Evolutionary conservation across 805 yeast genomes (phyloP).

Genomic region (Kodamaea kaohsiungensis): DNA sequence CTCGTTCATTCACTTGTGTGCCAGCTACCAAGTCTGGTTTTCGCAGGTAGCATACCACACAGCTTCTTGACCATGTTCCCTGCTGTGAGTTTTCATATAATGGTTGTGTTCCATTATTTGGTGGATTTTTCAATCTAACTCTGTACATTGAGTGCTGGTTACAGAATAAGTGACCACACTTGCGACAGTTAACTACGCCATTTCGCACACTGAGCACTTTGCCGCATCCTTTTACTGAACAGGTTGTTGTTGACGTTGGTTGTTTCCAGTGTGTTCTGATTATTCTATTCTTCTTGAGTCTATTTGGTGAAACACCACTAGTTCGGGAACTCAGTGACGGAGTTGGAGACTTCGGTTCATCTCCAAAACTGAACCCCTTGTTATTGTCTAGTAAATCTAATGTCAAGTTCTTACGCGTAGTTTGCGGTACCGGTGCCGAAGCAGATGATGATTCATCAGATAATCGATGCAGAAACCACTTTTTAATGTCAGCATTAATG

Average conservation of each 20-base stretch:
- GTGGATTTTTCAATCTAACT: slow-evolving; percentile 54
- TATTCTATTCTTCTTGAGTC: slow-evolving; percentile 25
- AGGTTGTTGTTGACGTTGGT: slow-evolving; percentile 39
- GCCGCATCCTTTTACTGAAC: slow-evolving; percentile 44
- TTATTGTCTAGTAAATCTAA: slow-evolving; percentile 53
- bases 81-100: slow-evolving; percentile 24
- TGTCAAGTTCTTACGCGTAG: slow-evolving; percentile 40
- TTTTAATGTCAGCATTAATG: slow-evolving; percentile 37
- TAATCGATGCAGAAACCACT: slow-evolving; percentile 44
- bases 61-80: slow-evolving; percentile 74
- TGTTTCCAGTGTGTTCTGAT: slow-evolving; percentile 61
- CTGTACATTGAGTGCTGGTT: slow-evolving; percentile 58
- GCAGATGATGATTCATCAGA: slow-evolving; percentile 30
- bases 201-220: slow-evolving; percentile 48
- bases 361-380: slow-evolving; percentile 35
- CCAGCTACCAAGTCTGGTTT: slow-evolving; percentile 60
- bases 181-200: slow-evolving; percentile 69
- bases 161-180: slow-evolving; percentile 76
- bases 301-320: background rate
- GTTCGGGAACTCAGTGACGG: slow-evolving; percentile 1
- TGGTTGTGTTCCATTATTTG: slow-evolving; percentile 45
- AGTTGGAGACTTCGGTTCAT: slow-evolving; percentile 11
- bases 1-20: slow-evolving; percentile 32
- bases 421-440: slow-evolving; percentile 19
- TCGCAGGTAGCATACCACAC: slow-evolving; percentile 56